phyloP scores from a whole-genome alignment of 345 rosid species.

The Eucalyptus cloeziana region DNA sequence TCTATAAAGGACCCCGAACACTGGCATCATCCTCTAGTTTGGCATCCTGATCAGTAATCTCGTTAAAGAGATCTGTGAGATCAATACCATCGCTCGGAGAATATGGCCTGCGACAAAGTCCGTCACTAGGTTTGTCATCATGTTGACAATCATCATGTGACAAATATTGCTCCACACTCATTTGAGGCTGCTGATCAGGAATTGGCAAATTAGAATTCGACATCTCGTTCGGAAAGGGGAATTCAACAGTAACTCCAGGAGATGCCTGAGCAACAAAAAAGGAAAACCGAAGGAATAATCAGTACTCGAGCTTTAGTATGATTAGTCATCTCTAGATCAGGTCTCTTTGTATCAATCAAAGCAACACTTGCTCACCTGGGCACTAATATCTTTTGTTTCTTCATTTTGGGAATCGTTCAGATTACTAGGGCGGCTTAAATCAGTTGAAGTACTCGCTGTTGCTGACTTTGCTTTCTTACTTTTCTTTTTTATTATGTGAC shows the following conservation, averaged over 20 bases:
- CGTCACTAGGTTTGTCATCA: neutral
- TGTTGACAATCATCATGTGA: neutral
- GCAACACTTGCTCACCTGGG: neutral
- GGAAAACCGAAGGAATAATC: neutral
- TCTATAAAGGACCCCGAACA: neutral
- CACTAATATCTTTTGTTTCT: neutral
- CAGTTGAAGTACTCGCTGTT: neutral
- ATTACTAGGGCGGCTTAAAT: neutral
- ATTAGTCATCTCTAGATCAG: neutral
- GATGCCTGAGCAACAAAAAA: neutral
- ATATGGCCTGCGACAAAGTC: neutral
- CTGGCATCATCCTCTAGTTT: neutral
- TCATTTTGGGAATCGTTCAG: neutral
- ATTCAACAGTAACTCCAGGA: neutral
- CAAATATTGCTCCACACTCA: neutral
- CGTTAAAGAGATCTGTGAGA: neutral
- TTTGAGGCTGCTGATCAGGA: neutral
- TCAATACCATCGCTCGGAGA: neutral
- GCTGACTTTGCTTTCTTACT: neutral
- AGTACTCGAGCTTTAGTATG: neutral
- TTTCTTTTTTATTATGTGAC: neutral
- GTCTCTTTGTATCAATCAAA: neutral
- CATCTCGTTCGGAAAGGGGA: neutral
- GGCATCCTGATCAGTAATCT: neutral
- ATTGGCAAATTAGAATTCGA: neutral